Evolutionary conservation across 2,329 filamentous ascomycete genomes (phyloP), one percentile per base, ranked within the genome.

Genomic region (Byssothecium circinans): DNA sequence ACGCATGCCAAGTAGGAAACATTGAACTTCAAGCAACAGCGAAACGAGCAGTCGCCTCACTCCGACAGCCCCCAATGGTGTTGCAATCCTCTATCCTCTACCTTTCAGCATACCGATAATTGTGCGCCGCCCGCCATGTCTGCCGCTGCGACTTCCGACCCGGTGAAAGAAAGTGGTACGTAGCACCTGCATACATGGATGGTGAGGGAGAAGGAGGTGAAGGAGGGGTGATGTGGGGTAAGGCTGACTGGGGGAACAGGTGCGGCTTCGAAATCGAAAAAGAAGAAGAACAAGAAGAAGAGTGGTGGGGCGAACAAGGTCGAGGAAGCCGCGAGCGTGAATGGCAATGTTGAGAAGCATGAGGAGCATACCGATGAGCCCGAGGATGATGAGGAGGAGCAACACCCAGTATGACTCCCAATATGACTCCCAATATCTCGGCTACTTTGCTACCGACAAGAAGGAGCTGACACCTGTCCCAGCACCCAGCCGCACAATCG

Each of bases 271-370:
- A 72, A 71, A 46, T 69, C 64, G 29, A 70, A 69, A 41, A 72
- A 71, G 60, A 72, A 70, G 64, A 70, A 67, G 61, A 71, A 66
- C 39, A 71, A 70, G 62, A 72, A 69, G 62, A 72, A 71, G 33
- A 60, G 47, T 18, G 56, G 43, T 8, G 54, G 42, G 41, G 56
- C 50, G 34, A 60, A 54, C 25, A 63, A 65, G 49, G 46, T 50
- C 15, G 65, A 67, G 18, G 67, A 67, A 37, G 39, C 45, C 15
- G 54, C 51, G 37, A 61, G 56, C 54, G 55, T 53, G 35, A 67
- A 68, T 44, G 65, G 64, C 25, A 49, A 47, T 22, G 48, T 57
- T 43, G 50, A 56, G 33, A 60, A 54, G 42, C 48, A 47, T 17
- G 49, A 54, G 10, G 42, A 40, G 14, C 51, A 59, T 27, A 45